phyloP scores from a whole-genome alignment of 352 stramenopile genomes.

The Thraustotheca clavata region DNA sequence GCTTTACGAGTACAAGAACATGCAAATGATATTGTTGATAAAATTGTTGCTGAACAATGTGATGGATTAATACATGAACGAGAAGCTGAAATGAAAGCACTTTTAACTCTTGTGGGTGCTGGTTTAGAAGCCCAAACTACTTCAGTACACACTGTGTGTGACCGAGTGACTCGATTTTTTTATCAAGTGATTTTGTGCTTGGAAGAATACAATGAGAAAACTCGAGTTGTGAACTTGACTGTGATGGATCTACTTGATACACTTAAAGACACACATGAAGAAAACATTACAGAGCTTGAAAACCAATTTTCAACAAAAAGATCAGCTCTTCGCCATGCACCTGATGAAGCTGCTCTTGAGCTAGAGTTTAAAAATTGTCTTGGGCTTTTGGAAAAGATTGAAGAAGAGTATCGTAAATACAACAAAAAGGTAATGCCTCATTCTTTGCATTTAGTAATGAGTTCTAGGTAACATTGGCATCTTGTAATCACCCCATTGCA shows the following conservation, averaged over 20 bases:
- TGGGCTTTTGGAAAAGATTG: conserved; percentile 51
- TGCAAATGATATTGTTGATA: conserved; percentile 69
- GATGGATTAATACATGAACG: conserved; percentile 35
- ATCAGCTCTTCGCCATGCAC: conserved; percentile 58
- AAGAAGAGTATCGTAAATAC: conserved; percentile 71
- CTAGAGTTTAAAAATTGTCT: conserved; percentile 43
- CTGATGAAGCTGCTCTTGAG: conserved; percentile 48
- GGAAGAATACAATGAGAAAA: conserved; percentile 43
- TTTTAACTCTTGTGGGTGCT: conserved; percentile 51
- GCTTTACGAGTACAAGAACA: conserved; percentile 48
- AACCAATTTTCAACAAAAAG: conserved; percentile 35
- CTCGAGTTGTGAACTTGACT: conserved; percentile 56
- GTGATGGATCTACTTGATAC: conserved; percentile 63
- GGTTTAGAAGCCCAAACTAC: conserved; percentile 48
- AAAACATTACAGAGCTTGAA: conserved; percentile 39
- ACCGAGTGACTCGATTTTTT: conserved; percentile 60
- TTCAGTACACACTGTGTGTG: conserved; percentile 41
- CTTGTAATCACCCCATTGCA: conserved; percentile 42
- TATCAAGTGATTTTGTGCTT: conserved; percentile 39
- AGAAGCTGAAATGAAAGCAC: conserved; percentile 38
- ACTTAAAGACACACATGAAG: conserved; percentile 66
- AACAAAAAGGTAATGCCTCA: conserved; percentile 26
- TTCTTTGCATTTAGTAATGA: not conserved
- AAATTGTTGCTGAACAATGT: conserved; percentile 42
- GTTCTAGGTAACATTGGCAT: conserved; percentile 28